Evolutionary conservation across 768 basidiomycete genomes (phyloP).

Genomic region (Russula sp.): DNA sequence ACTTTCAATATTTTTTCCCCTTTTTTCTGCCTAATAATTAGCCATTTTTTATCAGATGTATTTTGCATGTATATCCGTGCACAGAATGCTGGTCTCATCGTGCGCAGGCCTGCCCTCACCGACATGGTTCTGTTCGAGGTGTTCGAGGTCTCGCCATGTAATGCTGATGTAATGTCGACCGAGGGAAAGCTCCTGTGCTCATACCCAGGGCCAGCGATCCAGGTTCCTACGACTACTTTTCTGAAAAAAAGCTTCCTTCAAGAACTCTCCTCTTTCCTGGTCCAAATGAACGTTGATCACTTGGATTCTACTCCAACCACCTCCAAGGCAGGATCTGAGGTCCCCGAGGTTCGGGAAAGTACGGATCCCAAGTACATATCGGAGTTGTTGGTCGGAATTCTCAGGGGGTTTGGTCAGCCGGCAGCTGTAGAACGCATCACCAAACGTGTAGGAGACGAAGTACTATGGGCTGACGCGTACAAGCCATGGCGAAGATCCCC

Average conservation of each 20-base stretch:
- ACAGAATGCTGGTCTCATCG: conserved; percentile 44
- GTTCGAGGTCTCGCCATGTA: conserved; percentile 39
- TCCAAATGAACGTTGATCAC: conserved; percentile 30
- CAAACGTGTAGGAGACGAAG: conserved; percentile 44
- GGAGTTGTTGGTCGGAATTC: conserved; percentile 41
- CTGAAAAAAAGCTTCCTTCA: conserved; percentile 28
- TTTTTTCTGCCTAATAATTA: neutral
- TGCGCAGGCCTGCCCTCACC: neutral
- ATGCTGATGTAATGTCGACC: conserved; percentile 31
- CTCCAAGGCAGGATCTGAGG: conserved; percentile 27
- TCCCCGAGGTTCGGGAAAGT: conserved; percentile 34
- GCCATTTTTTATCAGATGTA: conserved; percentile 28
- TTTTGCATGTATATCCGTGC: conserved; percentile 34
- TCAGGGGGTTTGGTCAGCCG: conserved; percentile 33
- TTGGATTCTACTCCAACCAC: conserved; percentile 32
- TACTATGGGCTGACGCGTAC: conserved; percentile 33
- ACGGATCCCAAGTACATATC: conserved; percentile 43
- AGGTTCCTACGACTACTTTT: conserved; percentile 28
- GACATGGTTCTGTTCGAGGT: conserved; percentile 33
- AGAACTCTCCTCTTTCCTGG: conserved; percentile 36
- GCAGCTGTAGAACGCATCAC: conserved; percentile 26
- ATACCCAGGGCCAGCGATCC: conserved; percentile 40
- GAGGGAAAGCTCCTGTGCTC: conserved; percentile 39
- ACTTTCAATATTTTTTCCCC: neutral
- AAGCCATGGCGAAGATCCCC: conserved; percentile 45